Evolutionary conservation across 139 green algal species (phyloP).

Genomic region (Volvox reticuliferus): DNA sequence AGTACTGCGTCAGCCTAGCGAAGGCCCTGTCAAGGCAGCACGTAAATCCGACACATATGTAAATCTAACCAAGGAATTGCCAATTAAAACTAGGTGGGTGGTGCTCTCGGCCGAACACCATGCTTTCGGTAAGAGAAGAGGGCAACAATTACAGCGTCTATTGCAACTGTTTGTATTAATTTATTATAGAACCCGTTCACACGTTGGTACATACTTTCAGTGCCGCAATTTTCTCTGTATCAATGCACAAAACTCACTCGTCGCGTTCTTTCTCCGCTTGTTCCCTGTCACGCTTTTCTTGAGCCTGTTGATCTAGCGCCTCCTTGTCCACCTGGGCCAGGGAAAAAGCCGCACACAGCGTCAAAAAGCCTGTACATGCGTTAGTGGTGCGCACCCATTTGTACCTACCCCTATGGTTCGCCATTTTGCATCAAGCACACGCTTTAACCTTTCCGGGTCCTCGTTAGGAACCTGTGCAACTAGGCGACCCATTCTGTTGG

Average conservation of each 20-base stretch:
- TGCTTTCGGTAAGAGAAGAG: no score
- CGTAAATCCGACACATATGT: background rate
- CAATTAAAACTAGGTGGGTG: no score
- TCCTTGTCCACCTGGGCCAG: slow-evolving; percentile 67
- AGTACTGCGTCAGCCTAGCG: slow-evolving; percentile 64
- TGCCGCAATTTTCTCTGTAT: no score
- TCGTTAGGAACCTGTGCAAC: slow-evolving; percentile 72
- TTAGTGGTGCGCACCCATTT: background rate
- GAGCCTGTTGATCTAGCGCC: slow-evolving; percentile 63
- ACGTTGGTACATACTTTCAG: no score
- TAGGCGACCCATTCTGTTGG: slow-evolving; percentile 62
- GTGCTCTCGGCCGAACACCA: no score
- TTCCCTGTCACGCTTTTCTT: slow-evolving; percentile 58
- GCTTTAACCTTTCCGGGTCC: slow-evolving; percentile 68
- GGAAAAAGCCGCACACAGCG: background rate
- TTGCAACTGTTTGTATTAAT: no score
- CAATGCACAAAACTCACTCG: slow-evolving; percentile 56
- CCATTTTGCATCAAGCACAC: slow-evolving; percentile 80
- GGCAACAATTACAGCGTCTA: no score
- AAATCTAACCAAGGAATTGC: no score
- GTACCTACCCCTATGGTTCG: slow-evolving; percentile 75
- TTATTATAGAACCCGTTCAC: no score
- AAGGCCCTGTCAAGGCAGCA: slow-evolving; percentile 57
- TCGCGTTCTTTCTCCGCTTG: slow-evolving; percentile 60
- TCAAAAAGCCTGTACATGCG: background rate